These are phyloP conservation scores for Saraca asoca DNA, from an alignment of 331 rosid genomes.

Conservation along the genomic window DNA sequence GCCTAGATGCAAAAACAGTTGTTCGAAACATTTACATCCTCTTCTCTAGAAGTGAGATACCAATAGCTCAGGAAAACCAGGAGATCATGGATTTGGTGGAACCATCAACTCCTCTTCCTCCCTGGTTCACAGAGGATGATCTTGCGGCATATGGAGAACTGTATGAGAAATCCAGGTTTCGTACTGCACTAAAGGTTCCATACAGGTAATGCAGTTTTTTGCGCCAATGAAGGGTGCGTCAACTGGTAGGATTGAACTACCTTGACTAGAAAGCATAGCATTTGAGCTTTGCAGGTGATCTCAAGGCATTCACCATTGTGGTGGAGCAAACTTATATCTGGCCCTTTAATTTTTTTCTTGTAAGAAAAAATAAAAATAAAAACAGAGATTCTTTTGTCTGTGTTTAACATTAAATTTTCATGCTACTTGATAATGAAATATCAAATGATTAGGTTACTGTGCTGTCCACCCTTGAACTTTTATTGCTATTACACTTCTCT, in stretches of 20 bases:
- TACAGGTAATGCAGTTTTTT: slow-evolving; percentile 51
- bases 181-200: slow-evolving; percentile 71
- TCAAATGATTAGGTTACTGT: neutral
- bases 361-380: slow-evolving; percentile 25
- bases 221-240: neutral
- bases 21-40: slow-evolving; percentile 72
- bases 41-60: slow-evolving; percentile 71
- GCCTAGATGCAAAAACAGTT: slow-evolving; percentile 68
- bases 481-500: neutral
- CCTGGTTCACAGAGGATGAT: slow-evolving; percentile 83
- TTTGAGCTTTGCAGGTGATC: too few species aligned
- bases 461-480: neutral
- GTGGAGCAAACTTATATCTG: too few species aligned
- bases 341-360: too few species aligned
- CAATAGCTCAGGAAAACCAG: slow-evolving; percentile 65
- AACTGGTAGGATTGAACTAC: too few species aligned
- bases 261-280: too few species aligned
- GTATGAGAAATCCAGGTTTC: slow-evolving; percentile 81
- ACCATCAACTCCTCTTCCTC: slow-evolving; percentile 68
- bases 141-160: slow-evolving; percentile 63
- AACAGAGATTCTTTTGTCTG: neutral
- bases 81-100: slow-evolving; percentile 90
- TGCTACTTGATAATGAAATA: neutral
- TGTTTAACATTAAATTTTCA: neutral
- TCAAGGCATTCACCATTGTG: too few species aligned